A percentile compares a stretch with the other conserved stretches of the same genome.
These are phyloP conservation scores for Psilocybe cubensis DNA, from an alignment of 768 basidiomycete genomes.

Conservation along the genomic window DNA sequence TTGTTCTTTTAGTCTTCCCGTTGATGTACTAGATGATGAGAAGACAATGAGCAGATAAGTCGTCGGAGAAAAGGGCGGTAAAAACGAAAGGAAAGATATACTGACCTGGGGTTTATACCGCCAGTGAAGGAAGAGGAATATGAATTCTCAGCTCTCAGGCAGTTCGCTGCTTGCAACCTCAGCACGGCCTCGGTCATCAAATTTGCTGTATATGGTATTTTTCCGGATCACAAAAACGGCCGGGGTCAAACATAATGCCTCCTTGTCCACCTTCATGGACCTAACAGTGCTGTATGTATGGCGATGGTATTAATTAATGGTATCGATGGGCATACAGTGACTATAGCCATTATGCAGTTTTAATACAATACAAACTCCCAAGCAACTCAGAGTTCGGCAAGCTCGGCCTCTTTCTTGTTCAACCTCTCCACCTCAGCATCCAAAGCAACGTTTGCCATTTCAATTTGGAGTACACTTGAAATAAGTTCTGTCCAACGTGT, in stretches of 20 bases:
- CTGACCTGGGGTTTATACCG: conserved; percentile 42
- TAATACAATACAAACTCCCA: conserved; percentile 13
- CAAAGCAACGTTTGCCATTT: conserved; percentile 91
- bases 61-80: background rate
- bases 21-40: conserved; percentile 21
- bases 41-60: conserved; percentile 12
- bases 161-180: conserved; percentile 21
- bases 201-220: conserved; percentile 9
- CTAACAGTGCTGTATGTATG: background rate
- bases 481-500: conserved; percentile 93
- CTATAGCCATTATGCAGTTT: conserved; percentile 11
- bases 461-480: conserved; percentile 88
- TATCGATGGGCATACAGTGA: conserved; percentile 3
- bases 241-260: background rate
- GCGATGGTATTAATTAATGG: background rate
- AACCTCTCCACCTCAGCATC: conserved; percentile 78
- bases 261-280: too few relatives aligned
- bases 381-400: conserved; percentile 44
- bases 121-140: conserved; percentile 38
- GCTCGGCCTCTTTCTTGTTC: conserved; percentile 61
- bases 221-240: conserved; percentile 8
- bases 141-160: conserved; percentile 26
- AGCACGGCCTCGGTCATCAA: conserved; percentile 23
- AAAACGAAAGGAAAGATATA: conserved; percentile 4
- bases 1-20: conserved; percentile 35